These are phyloP conservation scores for Xylariales sp. DNA, from an alignment of 2,329 filamentous ascomycete genomes.

Conservation along the genomic window DNA sequence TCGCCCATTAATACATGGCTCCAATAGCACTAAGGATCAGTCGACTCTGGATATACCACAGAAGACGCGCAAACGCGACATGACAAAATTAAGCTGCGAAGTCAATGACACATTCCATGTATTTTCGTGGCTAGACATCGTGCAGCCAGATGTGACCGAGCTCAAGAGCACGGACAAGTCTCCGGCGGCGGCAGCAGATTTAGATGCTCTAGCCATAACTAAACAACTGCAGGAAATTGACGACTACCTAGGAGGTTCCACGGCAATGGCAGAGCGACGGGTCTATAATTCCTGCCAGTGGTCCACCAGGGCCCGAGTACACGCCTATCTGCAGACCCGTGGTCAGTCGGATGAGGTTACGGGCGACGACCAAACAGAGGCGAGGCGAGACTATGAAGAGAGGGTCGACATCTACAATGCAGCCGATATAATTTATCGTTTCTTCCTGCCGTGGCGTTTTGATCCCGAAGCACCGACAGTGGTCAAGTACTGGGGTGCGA, in stretches of 20 bases:
- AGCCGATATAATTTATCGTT: conserved; percentile 14
- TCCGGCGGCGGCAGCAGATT: background rate
- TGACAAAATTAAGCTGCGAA: background rate
- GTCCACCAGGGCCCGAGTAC: conserved; percentile 11
- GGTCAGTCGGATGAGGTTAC: conserved; percentile 1
- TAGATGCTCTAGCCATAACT: conserved; percentile 2
- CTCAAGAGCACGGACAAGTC: too few relatives aligned
- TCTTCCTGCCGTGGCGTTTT: conserved; percentile 14
- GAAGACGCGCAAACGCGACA: background rate
- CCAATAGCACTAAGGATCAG: background rate
- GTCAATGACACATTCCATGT: conserved; percentile 12
- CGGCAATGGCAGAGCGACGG: conserved; percentile 10
- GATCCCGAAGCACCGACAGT: conserved; percentile 10
- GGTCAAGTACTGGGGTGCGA: conserved; percentile 18
- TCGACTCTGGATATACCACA: background rate
- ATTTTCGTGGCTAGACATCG: conserved; percentile 12
- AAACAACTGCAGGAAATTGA: conserved; percentile 10
- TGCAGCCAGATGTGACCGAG: background rate
- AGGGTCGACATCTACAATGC: conserved; percentile 19
- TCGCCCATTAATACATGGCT: conserved; percentile 2
- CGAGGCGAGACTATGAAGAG: conserved; percentile 9
- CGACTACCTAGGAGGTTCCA: conserved; percentile 11
- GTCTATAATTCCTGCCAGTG: conserved; percentile 11
- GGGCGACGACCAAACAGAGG: conserved; percentile 1
- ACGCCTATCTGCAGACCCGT: conserved; percentile 10